These are phyloP conservation scores for Abelmoschus esculentus DNA, from an alignment of 345 rosid genomes.

Conservation along the genomic window DNA sequence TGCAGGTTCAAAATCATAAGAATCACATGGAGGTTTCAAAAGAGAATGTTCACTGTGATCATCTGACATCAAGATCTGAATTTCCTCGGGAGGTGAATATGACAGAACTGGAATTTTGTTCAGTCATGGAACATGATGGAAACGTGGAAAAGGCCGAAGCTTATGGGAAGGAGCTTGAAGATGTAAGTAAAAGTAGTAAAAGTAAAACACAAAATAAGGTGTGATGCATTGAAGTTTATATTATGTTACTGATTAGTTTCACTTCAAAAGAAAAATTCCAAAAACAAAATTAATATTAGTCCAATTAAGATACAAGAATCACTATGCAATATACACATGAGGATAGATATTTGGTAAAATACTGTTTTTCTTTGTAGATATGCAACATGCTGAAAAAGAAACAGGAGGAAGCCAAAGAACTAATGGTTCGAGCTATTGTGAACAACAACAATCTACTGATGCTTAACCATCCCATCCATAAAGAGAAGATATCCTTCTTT, in stretches of 20 bases:
- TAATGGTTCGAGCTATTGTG: conserved; percentile 72
- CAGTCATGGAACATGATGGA: conserved; percentile 36
- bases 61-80: conserved; percentile 30
- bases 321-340: background rate
- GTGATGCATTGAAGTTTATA: background rate
- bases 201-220: background rate
- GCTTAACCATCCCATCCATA: conserved; percentile 74
- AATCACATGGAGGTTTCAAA: conserved; percentile 17
- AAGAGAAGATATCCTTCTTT: conserved; percentile 84
- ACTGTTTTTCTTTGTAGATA: conserved; percentile 41
- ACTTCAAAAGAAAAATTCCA: background rate
- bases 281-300: background rate
- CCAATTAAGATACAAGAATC: background rate
- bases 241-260: background rate
- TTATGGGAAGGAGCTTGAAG: conserved; percentile 69
- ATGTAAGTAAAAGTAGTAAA: conserved; percentile 37
- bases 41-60: conserved; percentile 16
- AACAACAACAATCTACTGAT: conserved; percentile 67
- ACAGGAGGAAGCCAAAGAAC: conserved; percentile 76
- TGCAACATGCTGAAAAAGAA: conserved; percentile 75
- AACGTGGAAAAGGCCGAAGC: conserved; percentile 71
- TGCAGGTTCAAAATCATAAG: conserved; percentile 31
- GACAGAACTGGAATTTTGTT: conserved; percentile 32
- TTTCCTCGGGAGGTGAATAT: conserved; percentile 26
- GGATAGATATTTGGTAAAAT: background rate